Conservation (phyloP, 129 eudicot species). For the Smallanthus sonchifolius region DNA sequence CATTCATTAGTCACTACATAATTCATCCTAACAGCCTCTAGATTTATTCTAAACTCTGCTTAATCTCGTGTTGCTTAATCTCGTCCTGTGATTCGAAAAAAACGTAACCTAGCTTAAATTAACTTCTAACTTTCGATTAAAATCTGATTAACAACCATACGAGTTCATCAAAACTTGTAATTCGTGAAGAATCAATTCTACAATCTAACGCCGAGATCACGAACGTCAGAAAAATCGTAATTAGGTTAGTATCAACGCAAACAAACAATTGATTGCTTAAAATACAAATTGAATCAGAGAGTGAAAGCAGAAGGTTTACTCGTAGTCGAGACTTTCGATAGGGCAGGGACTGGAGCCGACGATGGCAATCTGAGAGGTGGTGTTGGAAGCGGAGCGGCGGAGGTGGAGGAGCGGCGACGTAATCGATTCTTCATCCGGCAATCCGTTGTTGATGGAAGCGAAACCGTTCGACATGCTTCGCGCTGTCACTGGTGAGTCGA, state of each 20-base stretch:
- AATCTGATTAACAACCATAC: not conserved
- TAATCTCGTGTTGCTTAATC: not conserved
- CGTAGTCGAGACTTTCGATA: constrained; percentile 90
- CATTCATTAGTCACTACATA: not conserved
- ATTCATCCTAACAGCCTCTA: not conserved
- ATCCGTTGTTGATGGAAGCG: constrained; percentile 20
- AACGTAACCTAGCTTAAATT: not conserved
- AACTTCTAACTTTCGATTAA: not conserved
- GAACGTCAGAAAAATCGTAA: not conserved
- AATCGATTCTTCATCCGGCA: constrained; percentile 36
- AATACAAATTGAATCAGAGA: not conserved
- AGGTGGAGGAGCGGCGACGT: constrained; percentile 42
- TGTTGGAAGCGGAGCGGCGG: constrained; percentile 52
- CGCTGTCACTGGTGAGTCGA: not conserved
- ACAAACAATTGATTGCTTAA: not conserved
- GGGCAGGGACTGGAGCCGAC: constrained; percentile 78
- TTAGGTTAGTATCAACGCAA: not conserved
- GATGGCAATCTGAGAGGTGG: constrained; percentile 75
- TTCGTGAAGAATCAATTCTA: not conserved
- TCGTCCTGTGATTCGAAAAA: not conserved
- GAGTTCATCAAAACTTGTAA: not conserved
- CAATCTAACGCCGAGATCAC: not conserved
- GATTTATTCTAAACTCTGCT: not conserved
- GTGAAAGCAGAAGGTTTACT: constrained; percentile 30
- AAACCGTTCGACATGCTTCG: constrained; percentile 13